Evolutionary conservation across 1,139 yeast genomes (phyloP), one percentile per base, ranked within the genome.

Genomic region (Casaregolazyma lundiana): DNA sequence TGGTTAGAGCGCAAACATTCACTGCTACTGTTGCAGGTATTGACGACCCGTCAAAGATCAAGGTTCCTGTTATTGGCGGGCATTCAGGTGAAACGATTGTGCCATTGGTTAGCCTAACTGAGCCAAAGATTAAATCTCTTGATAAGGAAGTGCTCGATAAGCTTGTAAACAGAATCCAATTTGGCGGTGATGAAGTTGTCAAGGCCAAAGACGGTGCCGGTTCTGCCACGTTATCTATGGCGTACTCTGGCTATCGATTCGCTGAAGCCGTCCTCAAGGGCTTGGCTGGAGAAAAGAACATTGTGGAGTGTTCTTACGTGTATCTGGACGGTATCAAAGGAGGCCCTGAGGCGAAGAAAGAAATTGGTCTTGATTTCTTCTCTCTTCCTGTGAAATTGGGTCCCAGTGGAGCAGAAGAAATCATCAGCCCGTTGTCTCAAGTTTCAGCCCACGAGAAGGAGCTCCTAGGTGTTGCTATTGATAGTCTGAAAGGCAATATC

Each of bases 181-280:
- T 83, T 65, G 97, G 97, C 65, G 97, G 97, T 71, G 97, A 90
- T 66, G 97, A 90, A 73, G 95, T 90, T 59, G 97, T 90, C 60
- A 76, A 84, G 71, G 97, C 97, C 60, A 90, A 90, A 75, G 84
- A 87, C 66, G 97, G 97, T 63, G 81, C 84, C 54, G 97, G 97
- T 50, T 86, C 96, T 45, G 96, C 96, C 54, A 90, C 97, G 45
- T 75, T 90, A 58, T 86, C 96, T 48, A 90, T 90, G 97, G 97
- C 97, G 44, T 92, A 88, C 66, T 96, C 97, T 44, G 96, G 94
- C 58, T 90, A 81, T 66, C 79, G 84, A 67, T 80, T 87, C 58
- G 77, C 89, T 47, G 78, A 78, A 41, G 54, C 62, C 17, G 46
- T 59, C 35, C 53, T 59, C 43, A 55, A 62, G 63, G 80, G 83